phyloP scores from a whole-genome alignment of 2,329 filamentous ascomycete species.

The Talaromyces sp. region DNA sequence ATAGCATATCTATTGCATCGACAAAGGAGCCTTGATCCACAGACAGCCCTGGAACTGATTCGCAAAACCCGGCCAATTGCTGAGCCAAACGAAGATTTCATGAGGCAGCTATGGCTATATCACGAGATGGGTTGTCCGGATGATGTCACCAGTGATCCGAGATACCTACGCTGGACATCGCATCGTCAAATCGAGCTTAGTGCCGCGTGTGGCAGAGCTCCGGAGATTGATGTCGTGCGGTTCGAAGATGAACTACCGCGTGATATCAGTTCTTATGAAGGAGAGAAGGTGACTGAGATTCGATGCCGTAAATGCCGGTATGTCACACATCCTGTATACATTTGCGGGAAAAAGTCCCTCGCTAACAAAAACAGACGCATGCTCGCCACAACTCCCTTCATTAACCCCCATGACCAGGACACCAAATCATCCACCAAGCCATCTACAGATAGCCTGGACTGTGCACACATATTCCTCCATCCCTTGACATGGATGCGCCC shows the following conservation, averaged over 20 bases:
- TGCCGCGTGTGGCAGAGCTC: conserved; percentile 72
- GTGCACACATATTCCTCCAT: conserved; percentile 86
- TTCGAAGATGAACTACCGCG: conserved; percentile 61
- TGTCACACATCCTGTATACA: conserved; percentile 36
- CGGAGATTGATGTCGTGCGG: conserved; percentile 68
- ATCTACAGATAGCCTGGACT: conserved; percentile 38
- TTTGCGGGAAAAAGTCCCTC: background rate
- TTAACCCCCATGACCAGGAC: conserved; percentile 59
- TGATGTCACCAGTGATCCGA: conserved; percentile 64
- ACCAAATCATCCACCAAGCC: conserved; percentile 16
- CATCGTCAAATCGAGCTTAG: conserved; percentile 63
- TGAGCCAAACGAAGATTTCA: conserved; percentile 89
- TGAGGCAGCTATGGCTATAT: conserved; percentile 82
- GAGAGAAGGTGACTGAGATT: conserved; percentile 53
- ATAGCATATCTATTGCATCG: conserved; percentile 76
- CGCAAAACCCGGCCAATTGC: conserved; percentile 70
- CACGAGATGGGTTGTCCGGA: conserved; percentile 79
- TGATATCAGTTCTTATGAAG: conserved; percentile 8
- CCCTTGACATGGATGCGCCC: conserved; percentile 92
- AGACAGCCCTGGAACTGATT: conserved; percentile 68
- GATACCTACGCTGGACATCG: conserved; percentile 78
- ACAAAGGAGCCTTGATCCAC: conserved; percentile 44
- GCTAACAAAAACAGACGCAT: conserved; percentile 46
- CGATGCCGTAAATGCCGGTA: conserved; percentile 87
- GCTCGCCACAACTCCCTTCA: conserved; percentile 64